phyloP scores from a whole-genome alignment of 495 filamentous ascomycete genomes.

The Aspergillus sclerotioniger region DNA sequence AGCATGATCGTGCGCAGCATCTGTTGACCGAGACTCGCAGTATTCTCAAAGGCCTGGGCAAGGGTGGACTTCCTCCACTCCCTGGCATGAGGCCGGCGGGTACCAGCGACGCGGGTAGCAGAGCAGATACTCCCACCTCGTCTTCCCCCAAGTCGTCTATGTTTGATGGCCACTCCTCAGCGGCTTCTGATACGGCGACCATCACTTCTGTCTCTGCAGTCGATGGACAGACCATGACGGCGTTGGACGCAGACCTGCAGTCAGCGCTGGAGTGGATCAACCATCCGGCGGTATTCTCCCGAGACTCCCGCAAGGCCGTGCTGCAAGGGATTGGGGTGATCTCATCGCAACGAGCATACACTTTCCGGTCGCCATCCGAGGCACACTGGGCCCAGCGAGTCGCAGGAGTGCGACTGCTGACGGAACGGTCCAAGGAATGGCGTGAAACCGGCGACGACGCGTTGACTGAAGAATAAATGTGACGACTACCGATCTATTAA shows the following conservation, averaged over 20 bases:
- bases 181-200: constrained; percentile 48
- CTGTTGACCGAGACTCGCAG: constrained; percentile 88
- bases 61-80: constrained; percentile 92
- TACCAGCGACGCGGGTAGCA: constrained; percentile 38
- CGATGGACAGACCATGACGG: constrained; percentile 72
- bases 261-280: constrained; percentile 98
- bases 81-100: constrained; percentile 45
- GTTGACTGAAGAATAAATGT: constrained; percentile 71
- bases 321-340: constrained; percentile 96
- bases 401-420: constrained; percentile 70
- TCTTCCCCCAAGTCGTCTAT: constrained; percentile 42
- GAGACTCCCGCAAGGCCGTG: constrained; percentile 95
- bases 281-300: constrained; percentile 90
- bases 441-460: constrained; percentile 79
- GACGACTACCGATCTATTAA: constrained; percentile 5
- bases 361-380: constrained; percentile 85
- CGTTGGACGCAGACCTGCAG: constrained; percentile 88
- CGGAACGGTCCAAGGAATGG: constrained; percentile 80
- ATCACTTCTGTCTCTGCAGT: constrained; percentile 71
- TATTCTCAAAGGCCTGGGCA: constrained; percentile 93
- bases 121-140: constrained; percentile 38
- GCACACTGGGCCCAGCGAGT: constrained; percentile 81
- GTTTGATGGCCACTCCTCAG: constrained; percentile 42
- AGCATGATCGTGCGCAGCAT: constrained; percentile 90
- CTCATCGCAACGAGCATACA: constrained; percentile 89